Base-by-base conservation (phyloP, 106 monocot genomes). In the Allium cepa region DNA sequence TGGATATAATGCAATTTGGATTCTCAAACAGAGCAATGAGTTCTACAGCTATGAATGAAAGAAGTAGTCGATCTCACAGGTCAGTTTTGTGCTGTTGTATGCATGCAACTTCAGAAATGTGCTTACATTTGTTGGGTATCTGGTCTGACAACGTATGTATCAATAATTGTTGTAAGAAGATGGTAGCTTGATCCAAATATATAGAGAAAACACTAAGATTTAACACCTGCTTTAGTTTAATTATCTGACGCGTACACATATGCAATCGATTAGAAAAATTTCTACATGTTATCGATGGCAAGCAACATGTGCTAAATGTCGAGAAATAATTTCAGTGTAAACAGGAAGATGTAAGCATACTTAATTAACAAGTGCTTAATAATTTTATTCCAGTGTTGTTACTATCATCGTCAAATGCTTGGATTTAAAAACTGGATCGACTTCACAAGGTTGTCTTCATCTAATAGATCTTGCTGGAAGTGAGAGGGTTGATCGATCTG, bases 51-150 rank as follows among this genome's bases (percentile, higher is more conserved):
- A 72, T 99, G 0, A 99, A 99, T 73, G 97, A 99, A 75, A 84
- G 92, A 75, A 99, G 97, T 56, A 99, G 97, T 64, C 80, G 92
- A 14, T 99, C 97, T 66, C 97, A 99, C 77, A 87, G 90, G 97
- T 99, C 45, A 49, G 16, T 63, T 8, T 67, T 26, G 36, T 36
- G 3, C 36, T 36, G 5, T 36, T 36, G 67, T 62, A 10, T 18
- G 47, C 51, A 3, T 27, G 17, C 52, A 26, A 52, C 11, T 67
- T 53, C 10, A 52, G 26, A 66, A 58, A 69, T 5, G 46, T 63
- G 11, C 47, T 63, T 46, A 1, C 17, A 17, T 46, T 56, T 62
- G 50, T 36, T 36, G 36, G 36, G 36, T 36, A 0, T 36, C 1
- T 36, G 36, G 36, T 36, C 36, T 36, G 36, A 1, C 36, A 36